Evolutionary conservation across 2,329 filamentous ascomycete genomes (phyloP), one percentile per base, ranked within the genome.

Genomic region (Herpotrichia juniperi): DNA sequence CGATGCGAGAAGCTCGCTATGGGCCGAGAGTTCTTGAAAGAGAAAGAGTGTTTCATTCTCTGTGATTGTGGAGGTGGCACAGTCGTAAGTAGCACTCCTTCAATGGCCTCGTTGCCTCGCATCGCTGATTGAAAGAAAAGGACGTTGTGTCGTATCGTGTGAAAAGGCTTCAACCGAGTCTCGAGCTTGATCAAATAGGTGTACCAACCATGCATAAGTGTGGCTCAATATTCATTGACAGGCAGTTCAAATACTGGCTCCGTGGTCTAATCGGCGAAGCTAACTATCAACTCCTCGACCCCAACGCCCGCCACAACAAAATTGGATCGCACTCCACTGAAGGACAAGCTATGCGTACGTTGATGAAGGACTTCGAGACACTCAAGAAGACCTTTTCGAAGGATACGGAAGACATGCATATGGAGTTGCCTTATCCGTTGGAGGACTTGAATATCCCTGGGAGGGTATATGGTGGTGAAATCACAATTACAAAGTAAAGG

Each of bases 201-300:
- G 7, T 42, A 1, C 54, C 60, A n/a, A 62, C 53, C 17, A 57
- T 22, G 9, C 6, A 16, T 19, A 37, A 43, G 50, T 51, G 17
- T 7, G 35, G 32, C 30, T 46, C 45, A 17, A 56, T 56, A 4
- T 68, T 62, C 53, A 68, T 68, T 22, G 57, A 68, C 45, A 30
- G 44, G 11, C 45, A 53, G 12, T 68, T 68, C 51, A 59, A 65
- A 44, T 40, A 51, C 37, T 68, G 65, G 65, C 51, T 68, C n/a
- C 44, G 51, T 21, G 24, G 37, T 11, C 32, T 57, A 7, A 22
- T 67, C 7, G 62, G 65, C 10, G 58, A 60, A 2, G 42, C 49
- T 17, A 17, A 59, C 30, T 67, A 65, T 44, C 40, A 52, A 4
- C 26, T 54, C 24, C 48, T 68, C 1, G 65, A 64, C 40, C 59